Evolutionary conservation across 2,329 filamentous ascomycete species (phyloP).

Genomic region (Aureobasidium leucospermi): DNA sequence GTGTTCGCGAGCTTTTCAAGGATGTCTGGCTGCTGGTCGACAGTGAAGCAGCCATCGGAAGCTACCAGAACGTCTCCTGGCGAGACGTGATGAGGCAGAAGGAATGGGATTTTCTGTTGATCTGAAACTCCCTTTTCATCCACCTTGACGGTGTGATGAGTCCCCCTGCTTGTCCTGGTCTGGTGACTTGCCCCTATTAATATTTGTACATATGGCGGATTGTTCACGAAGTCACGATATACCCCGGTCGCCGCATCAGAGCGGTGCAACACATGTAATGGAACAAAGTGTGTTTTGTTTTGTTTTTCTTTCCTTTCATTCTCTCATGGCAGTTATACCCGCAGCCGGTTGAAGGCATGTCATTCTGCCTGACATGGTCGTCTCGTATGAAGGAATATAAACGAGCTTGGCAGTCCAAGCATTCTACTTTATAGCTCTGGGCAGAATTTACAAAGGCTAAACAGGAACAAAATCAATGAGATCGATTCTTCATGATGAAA

Average conservation of each 20-base stretch:
- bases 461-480: not conserved
- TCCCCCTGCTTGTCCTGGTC: slow-evolving; percentile 7
- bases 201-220: slow-evolving; percentile 7
- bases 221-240: not conserved
- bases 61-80: slow-evolving; percentile 74
- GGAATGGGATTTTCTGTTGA: slow-evolving; percentile 86
- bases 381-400: not conserved
- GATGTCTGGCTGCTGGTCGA: slow-evolving; percentile 78
- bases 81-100: slow-evolving; percentile 87
- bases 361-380: not conserved
- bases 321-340: not conserved
- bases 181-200: not conserved
- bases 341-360: not conserved
- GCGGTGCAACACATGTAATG: not conserved
- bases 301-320: not conserved
- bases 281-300: not conserved
- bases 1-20: slow-evolving; percentile 67
- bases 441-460: not conserved
- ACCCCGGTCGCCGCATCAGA: not conserved
- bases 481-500: not conserved
- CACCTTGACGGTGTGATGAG: not conserved
- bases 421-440: not conserved
- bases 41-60: slow-evolving; percentile 45
- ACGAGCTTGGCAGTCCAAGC: not conserved
- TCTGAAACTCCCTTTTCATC: slow-evolving; percentile 43